phyloP scores from a whole-genome alignment of 2,329 filamentous ascomycete genomes.

The Trichoderma hamatum region DNA sequence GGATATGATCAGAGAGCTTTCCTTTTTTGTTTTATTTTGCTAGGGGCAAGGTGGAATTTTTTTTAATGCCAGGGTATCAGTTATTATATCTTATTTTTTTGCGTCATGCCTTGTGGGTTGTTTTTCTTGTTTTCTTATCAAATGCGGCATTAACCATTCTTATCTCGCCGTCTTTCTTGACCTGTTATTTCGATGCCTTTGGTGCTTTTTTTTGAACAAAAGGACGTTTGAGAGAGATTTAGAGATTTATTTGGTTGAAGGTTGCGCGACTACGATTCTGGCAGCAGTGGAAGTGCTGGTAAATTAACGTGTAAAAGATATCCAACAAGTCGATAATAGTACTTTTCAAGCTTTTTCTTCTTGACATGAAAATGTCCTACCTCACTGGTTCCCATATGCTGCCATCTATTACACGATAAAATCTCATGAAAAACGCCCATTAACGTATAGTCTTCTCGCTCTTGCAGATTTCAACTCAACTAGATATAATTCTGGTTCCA shows the following conservation, averaged over 20 bases:
- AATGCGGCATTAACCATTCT: neutral
- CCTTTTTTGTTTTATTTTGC: neutral
- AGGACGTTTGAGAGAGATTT: neutral
- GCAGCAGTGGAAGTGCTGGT: neutral
- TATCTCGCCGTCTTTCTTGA: neutral
- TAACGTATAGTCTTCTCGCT: neutral
- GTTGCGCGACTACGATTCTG: neutral
- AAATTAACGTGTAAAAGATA: constrained; percentile 3
- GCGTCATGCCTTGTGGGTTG: neutral
- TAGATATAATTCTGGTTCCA: constrained; percentile 58
- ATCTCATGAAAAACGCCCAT: neutral
- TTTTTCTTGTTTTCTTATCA: neutral
- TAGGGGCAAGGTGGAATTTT: neutral
- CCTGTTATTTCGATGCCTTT: neutral
- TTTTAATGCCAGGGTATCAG: constrained; percentile 18
- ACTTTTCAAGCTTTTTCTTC: neutral
- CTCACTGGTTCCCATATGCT: neutral
- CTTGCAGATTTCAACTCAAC: neutral
- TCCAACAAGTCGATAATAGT: constrained; percentile 7
- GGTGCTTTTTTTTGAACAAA: neutral
- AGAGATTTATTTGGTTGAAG: neutral
- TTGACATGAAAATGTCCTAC: neutral
- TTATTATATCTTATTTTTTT: constrained; percentile 7
- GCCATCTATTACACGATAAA: neutral
- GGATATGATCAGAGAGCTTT: constrained; percentile 9